Base-by-base conservation (phyloP, 2,329 filamentous ascomycete genomes). In the Trichoderma sp. region DNA sequence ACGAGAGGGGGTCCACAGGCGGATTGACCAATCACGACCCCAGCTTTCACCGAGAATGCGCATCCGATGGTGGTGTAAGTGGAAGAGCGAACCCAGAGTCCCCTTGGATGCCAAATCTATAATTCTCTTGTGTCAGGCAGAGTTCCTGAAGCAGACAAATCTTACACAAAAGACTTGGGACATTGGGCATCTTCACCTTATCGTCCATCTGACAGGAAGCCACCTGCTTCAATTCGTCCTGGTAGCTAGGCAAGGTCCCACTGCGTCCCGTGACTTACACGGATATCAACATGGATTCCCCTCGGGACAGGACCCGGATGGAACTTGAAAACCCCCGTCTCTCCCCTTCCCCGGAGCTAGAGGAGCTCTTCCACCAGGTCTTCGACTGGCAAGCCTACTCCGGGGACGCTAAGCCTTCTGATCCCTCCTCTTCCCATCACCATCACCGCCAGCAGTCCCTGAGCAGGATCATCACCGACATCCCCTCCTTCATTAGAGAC, bases 211-310 rank as follows among this genome's bases (percentile, higher is more conserved):
- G 74, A 76, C 73, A 73, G 59, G 61, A 66, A 73, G 72, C 73
- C 74, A 71, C 73, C 71, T 70, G 74, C 70, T 74, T 74, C 75
- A 74, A 73, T 76, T 76, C 74, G 74, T 71, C 75, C 71, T 70
- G 66, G 68, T 69, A 73, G 69, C 69, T 70, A 75, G 72, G 70
- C 73, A 75, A 77, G 76, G 77, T 78, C 77, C 77, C 77, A 78
- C 77, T 75, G 77, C 73, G 73, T 75, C 72, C 72, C 74, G 75
- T 78, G 77, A 77, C 77, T 77, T 77, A 77, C 72, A 78, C 75
- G 72, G 71, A 74, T 71, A 74, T 76, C 76, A 77, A 74, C 73
- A 77, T 77, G 76, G 74, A 74, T 76, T 71, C 66, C 69, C 63
- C 69, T 72, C 74, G 74, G 73, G 70, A 71, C 73, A 73, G 73